Conservation (phyloP, 495 filamentous ascomycete species). For the Penicillium canescens region DNA sequence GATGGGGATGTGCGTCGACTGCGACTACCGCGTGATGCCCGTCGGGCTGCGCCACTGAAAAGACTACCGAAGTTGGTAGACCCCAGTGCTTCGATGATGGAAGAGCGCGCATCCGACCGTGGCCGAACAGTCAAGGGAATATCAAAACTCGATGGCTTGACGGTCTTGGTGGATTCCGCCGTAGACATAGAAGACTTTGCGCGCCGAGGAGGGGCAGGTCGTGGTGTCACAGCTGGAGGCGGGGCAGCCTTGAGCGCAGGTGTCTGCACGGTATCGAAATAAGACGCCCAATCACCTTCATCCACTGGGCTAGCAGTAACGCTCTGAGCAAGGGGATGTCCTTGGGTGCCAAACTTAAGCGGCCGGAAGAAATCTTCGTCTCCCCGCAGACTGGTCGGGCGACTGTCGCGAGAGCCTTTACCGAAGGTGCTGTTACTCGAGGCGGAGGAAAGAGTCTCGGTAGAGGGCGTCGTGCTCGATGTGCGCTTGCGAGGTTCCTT, state of each 20-base stretch:
- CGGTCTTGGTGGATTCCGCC: conserved; percentile 60
- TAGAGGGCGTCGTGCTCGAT: conserved; percentile 33
- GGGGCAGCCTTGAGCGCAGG: conserved; percentile 20
- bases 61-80: conserved; percentile 54
- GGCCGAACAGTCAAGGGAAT: conserved; percentile 32
- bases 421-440: conserved; percentile 33
- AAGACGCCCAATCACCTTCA: conserved; percentile 39
- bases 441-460: conserved; percentile 33
- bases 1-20: conserved; percentile 52
- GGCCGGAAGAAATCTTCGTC: conserved; percentile 58
- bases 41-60: conserved; percentile 55
- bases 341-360: conserved; percentile 45
- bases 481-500: conserved; percentile 51
- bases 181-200: conserved; percentile 60
- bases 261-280: conserved; percentile 29
- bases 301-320: conserved; percentile 71
- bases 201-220: conserved; percentile 49
- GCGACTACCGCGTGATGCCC: conserved; percentile 51
- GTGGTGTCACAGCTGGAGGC: conserved; percentile 40
- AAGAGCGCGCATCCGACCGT: conserved; percentile 39
- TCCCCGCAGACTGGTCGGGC: conserved; percentile 68
- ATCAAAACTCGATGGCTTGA: conserved; percentile 45
- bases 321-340: conserved; percentile 81
- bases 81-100: conserved; percentile 48
- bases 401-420: conserved; percentile 43